A percentile compares a stretch with the other conserved stretches of the same genome.
These are phyloP conservation scores for Tagetes erecta DNA, from an alignment of 129 eudicot species.

Conservation along the genomic window DNA sequence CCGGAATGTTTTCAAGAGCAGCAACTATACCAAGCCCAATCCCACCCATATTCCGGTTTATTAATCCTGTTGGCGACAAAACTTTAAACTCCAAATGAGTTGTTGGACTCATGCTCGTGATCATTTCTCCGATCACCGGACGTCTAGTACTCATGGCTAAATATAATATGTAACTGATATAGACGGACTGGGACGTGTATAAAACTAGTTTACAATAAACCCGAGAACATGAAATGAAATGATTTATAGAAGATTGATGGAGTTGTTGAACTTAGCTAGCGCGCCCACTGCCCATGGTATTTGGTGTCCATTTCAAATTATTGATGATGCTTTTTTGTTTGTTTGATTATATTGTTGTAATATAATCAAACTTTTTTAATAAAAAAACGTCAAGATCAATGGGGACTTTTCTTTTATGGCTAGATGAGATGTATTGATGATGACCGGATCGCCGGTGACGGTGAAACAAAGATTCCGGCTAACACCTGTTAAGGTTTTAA, in stretches of 20 bases:
- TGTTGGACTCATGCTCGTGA: constrained; percentile 50
- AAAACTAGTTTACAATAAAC: background rate
- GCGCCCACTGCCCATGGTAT: constrained; percentile 65
- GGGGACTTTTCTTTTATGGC: constrained; percentile 12
- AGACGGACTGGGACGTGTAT: too few relatives aligned
- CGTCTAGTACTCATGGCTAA: constrained; percentile 51
- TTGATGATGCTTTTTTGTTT: constrained; percentile 8
- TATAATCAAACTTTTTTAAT: background rate
- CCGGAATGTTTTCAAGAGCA: constrained; percentile 58
- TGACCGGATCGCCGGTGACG: constrained; percentile 24
- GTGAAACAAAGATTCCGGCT: constrained; percentile 23
- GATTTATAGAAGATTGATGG: constrained; percentile 32
- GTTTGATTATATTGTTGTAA: constrained; percentile 14
- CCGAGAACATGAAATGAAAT: background rate
- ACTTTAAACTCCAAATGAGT: constrained; percentile 49
- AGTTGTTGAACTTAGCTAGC: constrained; percentile 54
- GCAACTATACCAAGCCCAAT: constrained; percentile 80
- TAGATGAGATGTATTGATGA: constrained; percentile 25
- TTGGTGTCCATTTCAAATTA: constrained; percentile 23
- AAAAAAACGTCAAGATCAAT: constrained; percentile 20
- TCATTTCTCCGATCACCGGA: constrained; percentile 51
- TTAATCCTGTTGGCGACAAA: constrained; percentile 54
- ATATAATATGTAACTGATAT: too few relatives aligned
- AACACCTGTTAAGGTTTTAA: constrained; percentile 32
- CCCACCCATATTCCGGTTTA: constrained; percentile 47